These are phyloP conservation scores for Magnaporthales sp. DNA, from an alignment of 2,329 filamentous ascomycete species.

Conservation along the genomic window DNA sequence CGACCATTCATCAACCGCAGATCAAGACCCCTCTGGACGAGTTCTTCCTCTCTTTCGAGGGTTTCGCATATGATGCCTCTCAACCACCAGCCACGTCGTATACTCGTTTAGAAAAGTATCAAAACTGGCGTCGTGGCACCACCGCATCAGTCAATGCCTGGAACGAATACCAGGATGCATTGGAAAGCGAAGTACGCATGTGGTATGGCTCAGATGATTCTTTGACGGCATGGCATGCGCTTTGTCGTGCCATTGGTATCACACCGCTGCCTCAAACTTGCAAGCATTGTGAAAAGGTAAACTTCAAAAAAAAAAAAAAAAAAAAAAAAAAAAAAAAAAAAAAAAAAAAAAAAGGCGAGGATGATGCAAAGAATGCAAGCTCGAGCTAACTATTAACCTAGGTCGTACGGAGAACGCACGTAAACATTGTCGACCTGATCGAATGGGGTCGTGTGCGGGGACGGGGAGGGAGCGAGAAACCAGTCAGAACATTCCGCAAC, in stretches of 20 bases:
- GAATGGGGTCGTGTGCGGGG: not conserved
- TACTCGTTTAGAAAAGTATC: not conserved
- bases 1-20: not conserved
- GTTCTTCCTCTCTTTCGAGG: not conserved
- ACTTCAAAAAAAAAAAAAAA: not conserved
- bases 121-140: not conserved
- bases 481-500: not conserved
- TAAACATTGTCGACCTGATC: not conserved
- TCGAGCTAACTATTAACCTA: not conserved
- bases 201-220: not conserved
- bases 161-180: not conserved
- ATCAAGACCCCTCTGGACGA: not conserved
- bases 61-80: not conserved
- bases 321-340: not conserved
- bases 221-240: not conserved
- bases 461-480: not conserved
- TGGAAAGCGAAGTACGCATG: not conserved
- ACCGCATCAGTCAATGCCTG: not conserved
- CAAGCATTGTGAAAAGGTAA: not conserved
- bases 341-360: too few species aligned
- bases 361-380: too few species aligned
- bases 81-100: not conserved
- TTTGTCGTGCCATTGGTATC: not conserved
- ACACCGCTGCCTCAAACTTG: not conserved
- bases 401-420: not conserved